Base-by-base conservation (phyloP, 2,329 filamentous ascomycete species). In the Didymella sp. region DNA sequence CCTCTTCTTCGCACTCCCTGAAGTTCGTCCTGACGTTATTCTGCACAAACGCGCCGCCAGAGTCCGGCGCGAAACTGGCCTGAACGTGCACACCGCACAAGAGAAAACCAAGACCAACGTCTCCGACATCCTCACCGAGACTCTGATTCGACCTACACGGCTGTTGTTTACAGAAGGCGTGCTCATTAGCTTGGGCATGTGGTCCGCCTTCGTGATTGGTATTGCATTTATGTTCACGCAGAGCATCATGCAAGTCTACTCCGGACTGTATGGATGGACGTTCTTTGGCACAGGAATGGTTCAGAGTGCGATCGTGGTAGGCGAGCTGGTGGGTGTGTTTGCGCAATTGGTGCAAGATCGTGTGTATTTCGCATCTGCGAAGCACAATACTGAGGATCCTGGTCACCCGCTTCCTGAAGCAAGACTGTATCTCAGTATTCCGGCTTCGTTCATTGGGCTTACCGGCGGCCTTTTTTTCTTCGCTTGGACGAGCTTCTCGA, bases 401-500 rank as follows among this genome's bases (percentile, higher is more conserved):
- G 77, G 77, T 0, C 63, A 56, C 2, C 77, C 78, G 0, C 74
- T 81, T 0, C 80, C 80, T 0, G 80, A 83, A 66, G 78, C 78
- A 0, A 72, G 80, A 11, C 70, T 82, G 0, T 81, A 81, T 59
- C 66, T 80, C 38, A 74, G 70, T 46, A 73, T 81, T 11, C 70
- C 76, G 1, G 79, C 70, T 1, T 78, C 78, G 2, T 79, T 83
- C 41, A 27, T 82, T 25, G 80, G 80, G 2, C 76, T 82, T 31
- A 70, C 75, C 0, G 81, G 77, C 1, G 82, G 82, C 13, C 76
- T 84, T 71, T 82, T 84, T 58, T 74, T 77, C 28, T 84, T 83
- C 58, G 82, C 74, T 0, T 84, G 81, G 82, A 80, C 80, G 1
- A 74, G 76, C 1, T 81, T 76, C 40, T 62, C 79, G 0, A 50